These are phyloP conservation scores for Setomelanomma holmii DNA, from an alignment of 2,329 filamentous ascomycete genomes.

Conservation along the genomic window DNA sequence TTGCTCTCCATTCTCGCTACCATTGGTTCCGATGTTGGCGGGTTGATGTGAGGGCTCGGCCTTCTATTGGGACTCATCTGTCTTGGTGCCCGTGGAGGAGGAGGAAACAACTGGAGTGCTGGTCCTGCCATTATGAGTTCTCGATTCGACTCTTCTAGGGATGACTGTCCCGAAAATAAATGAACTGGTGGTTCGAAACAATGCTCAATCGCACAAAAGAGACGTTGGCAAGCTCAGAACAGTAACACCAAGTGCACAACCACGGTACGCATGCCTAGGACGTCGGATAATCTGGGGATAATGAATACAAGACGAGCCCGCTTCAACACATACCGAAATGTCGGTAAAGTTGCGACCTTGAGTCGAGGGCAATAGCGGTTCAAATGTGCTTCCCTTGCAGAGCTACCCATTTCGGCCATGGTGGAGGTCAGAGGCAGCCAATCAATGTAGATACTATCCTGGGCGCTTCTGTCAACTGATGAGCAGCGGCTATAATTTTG, in stretches of 20 bases:
- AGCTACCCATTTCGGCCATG: slow-evolving; percentile 31
- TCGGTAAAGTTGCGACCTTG: slow-evolving; percentile 22
- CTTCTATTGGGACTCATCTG: slow-evolving; percentile 42
- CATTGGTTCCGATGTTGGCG: slow-evolving; percentile 38
- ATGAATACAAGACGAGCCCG: slow-evolving; percentile 39
- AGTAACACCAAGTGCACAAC: slow-evolving; percentile 24
- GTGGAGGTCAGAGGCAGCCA: slow-evolving; percentile 35
- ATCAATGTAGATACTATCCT: slow-evolving; percentile 38
- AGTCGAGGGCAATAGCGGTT: slow-evolving; percentile 42
- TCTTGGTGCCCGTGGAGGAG: slow-evolving; percentile 42
- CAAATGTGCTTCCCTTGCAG: slow-evolving; percentile 41
- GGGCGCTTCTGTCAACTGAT: slow-evolving; percentile 41
- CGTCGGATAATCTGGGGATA: slow-evolving; percentile 42
- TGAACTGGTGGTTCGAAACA: slow-evolving; percentile 15
- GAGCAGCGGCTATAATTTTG: slow-evolving; percentile 45
- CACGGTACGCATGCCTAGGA: slow-evolving; percentile 22
- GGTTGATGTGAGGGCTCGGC: slow-evolving; percentile 34
- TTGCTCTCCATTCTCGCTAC: slow-evolving; percentile 40
- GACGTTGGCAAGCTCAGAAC: slow-evolving; percentile 17
- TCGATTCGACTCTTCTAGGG: not conserved
- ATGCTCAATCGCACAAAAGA: slow-evolving; percentile 15
- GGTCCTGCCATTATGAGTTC: slow-evolving; percentile 42
- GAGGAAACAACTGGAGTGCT: slow-evolving; percentile 49
- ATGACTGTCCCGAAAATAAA: slow-evolving; percentile 17
- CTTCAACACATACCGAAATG: slow-evolving; percentile 18